Percentiles rank a stretch among this genome's conserved stretches.
Evolutionary conservation across 179 eudicot genomes (phyloP).

Genomic region (Gypsophila paniculata): DNA sequence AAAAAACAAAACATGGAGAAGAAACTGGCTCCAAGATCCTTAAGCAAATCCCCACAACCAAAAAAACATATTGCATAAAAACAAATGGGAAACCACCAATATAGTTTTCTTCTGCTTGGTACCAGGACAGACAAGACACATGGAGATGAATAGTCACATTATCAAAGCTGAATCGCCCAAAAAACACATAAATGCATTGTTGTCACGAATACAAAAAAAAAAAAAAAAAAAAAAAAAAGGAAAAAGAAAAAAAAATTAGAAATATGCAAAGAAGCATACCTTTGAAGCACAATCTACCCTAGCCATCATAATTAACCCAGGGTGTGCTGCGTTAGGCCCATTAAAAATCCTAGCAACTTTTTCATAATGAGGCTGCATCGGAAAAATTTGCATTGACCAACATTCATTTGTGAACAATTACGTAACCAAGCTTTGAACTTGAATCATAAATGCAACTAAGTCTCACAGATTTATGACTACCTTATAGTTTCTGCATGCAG

Average conservation of each 20-base stretch:
- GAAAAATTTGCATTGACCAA: slow-evolving; percentile 15
- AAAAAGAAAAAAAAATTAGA: slow-evolving; percentile 7
- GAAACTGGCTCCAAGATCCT: not conserved
- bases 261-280: slow-evolving; percentile 51
- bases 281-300: slow-evolving; percentile 88
- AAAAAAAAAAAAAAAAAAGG: slow-evolving; percentile 19
- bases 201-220: not conserved
- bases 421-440: not conserved
- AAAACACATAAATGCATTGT: not conserved
- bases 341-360: slow-evolving; percentile 90
- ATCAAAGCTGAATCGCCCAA: not conserved
- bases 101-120: slow-evolving; percentile 3
- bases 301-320: slow-evolving; percentile 79
- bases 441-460: slow-evolving; percentile 1
- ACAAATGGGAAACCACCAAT: not conserved
- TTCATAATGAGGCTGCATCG: slow-evolving; percentile 84
- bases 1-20: not conserved
- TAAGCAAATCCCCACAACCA: not conserved
- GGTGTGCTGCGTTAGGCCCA: slow-evolving; percentile 84
- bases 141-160: slow-evolving; percentile 9
- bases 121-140: not conserved
- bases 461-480: slow-evolving; percentile 29
- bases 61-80: not conserved
- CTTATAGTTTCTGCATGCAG: slow-evolving; percentile 98
- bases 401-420: not conserved